phyloP scores from a whole-genome alignment of 768 basidiomycete genomes.

The Tulasnella sp. region DNA sequence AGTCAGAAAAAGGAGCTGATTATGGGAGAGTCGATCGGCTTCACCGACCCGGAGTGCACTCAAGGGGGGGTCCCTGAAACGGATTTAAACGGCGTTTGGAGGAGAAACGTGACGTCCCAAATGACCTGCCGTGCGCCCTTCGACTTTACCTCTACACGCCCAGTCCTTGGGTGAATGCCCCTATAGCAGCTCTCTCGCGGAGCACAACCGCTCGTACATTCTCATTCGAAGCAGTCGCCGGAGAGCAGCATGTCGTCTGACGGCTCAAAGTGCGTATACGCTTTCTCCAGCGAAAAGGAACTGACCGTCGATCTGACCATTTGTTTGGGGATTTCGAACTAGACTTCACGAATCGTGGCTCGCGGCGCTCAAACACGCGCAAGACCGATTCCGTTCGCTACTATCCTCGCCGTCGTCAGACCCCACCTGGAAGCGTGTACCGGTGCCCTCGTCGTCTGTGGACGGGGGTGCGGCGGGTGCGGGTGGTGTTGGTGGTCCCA shows the following conservation, averaged over 20 bases:
- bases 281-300: neutral
- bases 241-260: neutral
- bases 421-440: slow-evolving; percentile 72
- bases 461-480: too few relatives aligned
- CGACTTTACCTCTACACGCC: neutral
- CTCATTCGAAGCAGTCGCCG: too few relatives aligned
- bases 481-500: neutral
- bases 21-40: neutral
- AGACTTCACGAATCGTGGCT: slow-evolving; percentile 81
- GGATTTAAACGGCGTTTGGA: neutral
- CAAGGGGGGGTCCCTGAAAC: neutral
- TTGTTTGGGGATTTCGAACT: neutral
- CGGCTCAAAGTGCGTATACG: slow-evolving; percentile 1
- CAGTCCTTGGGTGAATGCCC: neutral
- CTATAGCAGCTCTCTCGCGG: neutral
- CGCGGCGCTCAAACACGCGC: slow-evolving; percentile 58
- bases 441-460: slow-evolving; percentile 23
- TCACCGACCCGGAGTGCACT: too few relatives aligned
- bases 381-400: slow-evolving; percentile 64
- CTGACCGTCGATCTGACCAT: neutral
- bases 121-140: neutral
- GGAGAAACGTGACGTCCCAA: neutral
- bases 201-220: too few relatives aligned
- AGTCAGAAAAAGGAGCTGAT: neutral
- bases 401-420: slow-evolving; percentile 55